A percentile compares a stretch with the other conserved stretches of the same genome.
phyloP scores from a whole-genome alignment of 768 basidiomycete species.

The Pleurotus tuoliensis region DNA sequence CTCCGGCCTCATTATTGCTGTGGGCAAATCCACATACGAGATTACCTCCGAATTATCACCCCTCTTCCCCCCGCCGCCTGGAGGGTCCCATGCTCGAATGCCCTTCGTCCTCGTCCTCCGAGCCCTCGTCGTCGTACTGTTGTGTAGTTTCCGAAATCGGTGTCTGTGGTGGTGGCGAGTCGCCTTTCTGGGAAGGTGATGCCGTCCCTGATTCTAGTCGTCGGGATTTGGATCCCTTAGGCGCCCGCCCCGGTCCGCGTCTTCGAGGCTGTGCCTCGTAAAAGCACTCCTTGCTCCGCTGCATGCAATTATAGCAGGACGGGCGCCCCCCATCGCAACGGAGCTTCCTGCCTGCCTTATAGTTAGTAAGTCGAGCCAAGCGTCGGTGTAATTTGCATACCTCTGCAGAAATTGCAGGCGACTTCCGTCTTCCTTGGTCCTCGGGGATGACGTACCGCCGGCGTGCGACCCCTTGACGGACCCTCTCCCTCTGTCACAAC shows the following conservation, averaged over 20 bases:
- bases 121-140: constrained; percentile 26
- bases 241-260: constrained; percentile 74
- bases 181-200: constrained; percentile 5
- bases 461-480: constrained; percentile 4
- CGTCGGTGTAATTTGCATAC: constrained; percentile 29
- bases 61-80: constrained; percentile 9
- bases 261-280: constrained; percentile 34
- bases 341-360: constrained; percentile 60
- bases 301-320: constrained; percentile 57
- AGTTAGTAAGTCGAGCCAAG: not conserved
- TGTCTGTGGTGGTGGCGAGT: constrained; percentile 14
- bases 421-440: constrained; percentile 48
- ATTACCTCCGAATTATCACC: constrained; percentile 6
- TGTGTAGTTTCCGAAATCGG: constrained; percentile 26
- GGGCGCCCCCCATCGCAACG: constrained; percentile 68
- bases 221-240: constrained; percentile 49
- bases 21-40: not conserved
- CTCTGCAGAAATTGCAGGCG: constrained; percentile 78
- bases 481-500: constrained; percentile 3
- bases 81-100: constrained; percentile 20
- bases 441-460: constrained; percentile 5
- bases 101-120: constrained; percentile 27
- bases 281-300: constrained; percentile 30
- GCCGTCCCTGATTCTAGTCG: constrained; percentile 25
- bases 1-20: constrained; percentile 19